Evolutionary conservation across 768 basidiomycete species (phyloP).

Genomic region (Leccinum pellstonianum): DNA sequence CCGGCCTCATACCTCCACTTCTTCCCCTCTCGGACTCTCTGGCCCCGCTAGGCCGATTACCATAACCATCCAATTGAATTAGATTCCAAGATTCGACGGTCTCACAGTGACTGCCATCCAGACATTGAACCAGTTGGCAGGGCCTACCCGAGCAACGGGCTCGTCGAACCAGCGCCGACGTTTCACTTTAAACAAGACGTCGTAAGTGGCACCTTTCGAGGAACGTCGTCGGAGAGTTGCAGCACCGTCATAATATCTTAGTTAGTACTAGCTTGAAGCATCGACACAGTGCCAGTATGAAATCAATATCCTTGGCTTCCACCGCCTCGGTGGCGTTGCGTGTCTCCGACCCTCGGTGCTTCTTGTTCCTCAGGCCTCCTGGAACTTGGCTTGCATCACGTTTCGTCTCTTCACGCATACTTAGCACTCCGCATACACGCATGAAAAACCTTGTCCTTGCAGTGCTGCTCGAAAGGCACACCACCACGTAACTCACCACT

Average conservation of each 20-base stretch:
- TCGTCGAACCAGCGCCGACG: background rate
- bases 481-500: slow-evolving; percentile 10
- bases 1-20: background rate
- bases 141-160: background rate
- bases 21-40: background rate
- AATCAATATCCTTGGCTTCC: background rate
- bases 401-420: slow-evolving; percentile 2
- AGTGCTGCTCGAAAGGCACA: slow-evolving; percentile 27
- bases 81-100: background rate
- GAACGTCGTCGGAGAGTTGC: background rate
- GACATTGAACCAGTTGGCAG: background rate
- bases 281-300: background rate
- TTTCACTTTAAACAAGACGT: background rate
- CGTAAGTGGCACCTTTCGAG: background rate
- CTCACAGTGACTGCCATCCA: background rate
- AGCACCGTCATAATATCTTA: background rate
- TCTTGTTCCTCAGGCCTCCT: background rate
- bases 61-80: background rate
- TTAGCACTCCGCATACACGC: background rate
- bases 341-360: background rate
- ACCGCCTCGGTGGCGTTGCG: background rate
- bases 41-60: background rate
- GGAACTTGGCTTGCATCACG: background rate
- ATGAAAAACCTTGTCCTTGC: slow-evolving; percentile 32
- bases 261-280: background rate